phyloP scores from a whole-genome alignment of 805 yeast species.

The Pichia cephalocereana region DNA sequence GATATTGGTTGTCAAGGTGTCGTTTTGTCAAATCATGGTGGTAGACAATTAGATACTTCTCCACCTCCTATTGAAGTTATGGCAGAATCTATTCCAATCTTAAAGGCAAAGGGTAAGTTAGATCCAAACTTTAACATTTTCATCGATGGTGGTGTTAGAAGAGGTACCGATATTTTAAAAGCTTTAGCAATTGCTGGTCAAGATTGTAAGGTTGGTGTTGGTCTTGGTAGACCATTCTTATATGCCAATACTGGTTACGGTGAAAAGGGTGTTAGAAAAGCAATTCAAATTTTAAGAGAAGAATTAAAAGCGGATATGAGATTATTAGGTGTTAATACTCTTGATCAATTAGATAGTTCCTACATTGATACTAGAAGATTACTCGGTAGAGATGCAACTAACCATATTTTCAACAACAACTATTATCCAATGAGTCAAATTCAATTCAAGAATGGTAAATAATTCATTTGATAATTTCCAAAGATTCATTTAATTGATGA shows the following conservation, averaged over 20 bases:
- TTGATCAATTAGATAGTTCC: slow-evolving; percentile 36
- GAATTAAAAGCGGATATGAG: slow-evolving; percentile 62
- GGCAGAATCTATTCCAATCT: slow-evolving; percentile 53
- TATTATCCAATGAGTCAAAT: slow-evolving; percentile 12
- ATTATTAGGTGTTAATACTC: slow-evolving; percentile 46
- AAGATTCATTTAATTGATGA: no score
- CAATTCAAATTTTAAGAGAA: slow-evolving; percentile 50
- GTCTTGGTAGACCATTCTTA: slow-evolving; percentile 57
- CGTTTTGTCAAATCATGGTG: slow-evolving; percentile 82
- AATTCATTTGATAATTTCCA: not conserved
- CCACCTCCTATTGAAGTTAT: slow-evolving; percentile 66
- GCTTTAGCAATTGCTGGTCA: slow-evolving; percentile 72
- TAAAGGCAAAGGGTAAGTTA: slow-evolving; percentile 34
- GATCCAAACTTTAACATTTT: slow-evolving; percentile 51
- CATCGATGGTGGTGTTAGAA: slow-evolving; percentile 69
- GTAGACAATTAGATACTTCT: slow-evolving; percentile 76
- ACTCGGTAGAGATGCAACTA: slow-evolving; percentile 14
- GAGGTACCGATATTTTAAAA: slow-evolving; percentile 67
- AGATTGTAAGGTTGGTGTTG: slow-evolving; percentile 65
- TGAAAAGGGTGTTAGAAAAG: slow-evolving; percentile 58
- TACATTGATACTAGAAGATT: slow-evolving; percentile 28
- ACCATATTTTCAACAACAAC: slow-evolving; percentile 9
- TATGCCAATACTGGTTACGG: slow-evolving; percentile 57
- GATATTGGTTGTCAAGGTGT: slow-evolving; percentile 67
- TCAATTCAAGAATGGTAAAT: slow-evolving; percentile 10